Evolutionary conservation across 2,329 filamentous ascomycete genomes (phyloP), one percentile per base, ranked within the genome.

Genomic region (Trichoderma brevicompactum): DNA sequence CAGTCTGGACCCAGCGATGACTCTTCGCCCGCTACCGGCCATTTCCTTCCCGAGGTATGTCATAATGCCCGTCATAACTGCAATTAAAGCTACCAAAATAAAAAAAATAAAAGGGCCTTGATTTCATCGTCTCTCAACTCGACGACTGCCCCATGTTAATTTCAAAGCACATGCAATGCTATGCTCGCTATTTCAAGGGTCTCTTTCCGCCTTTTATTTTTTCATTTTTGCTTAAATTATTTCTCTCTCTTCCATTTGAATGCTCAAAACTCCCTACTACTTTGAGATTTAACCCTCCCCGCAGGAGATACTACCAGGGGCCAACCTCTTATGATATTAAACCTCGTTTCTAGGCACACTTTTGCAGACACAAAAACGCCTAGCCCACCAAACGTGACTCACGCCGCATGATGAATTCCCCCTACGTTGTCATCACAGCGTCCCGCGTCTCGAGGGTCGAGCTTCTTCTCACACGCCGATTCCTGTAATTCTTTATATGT

Each of bases 11-110:
- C 13, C 55, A 36, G 32, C 10, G 36, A 49, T 50, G 56, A 50
- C 56, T 60, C 56, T 50, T 32, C 13, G 32, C n/a, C 56, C 56
- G 56, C 50, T 60, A 36, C 43, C 56, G 56, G 56, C 56, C 46
- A 41, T 38, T 50, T 50, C 19, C 23, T 32, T 28, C 56, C 56
- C 56, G 46, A 60, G 56, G 56, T 13, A 43, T 23, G 53, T 55
- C 34, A 54, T 43, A 28, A 28, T 28, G 5, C 23, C 23, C 5
- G 23, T 28, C 23, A 28, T 5, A 28, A 5, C 6, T 7, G 15
- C 1, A 2, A 28, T 44, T 44, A 44, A 17, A 44, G 15, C 43
- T 7, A 6, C n/a, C 43, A 44, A n/a, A n/a, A n/a, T n/a, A n/a
- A n/a, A n/a, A n/a, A n/a, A n/a, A 44, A 44, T 44, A 32, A 28